Base-by-base conservation (phyloP, 768 basidiomycete genomes). In the Melanogaster broomeanus region DNA sequence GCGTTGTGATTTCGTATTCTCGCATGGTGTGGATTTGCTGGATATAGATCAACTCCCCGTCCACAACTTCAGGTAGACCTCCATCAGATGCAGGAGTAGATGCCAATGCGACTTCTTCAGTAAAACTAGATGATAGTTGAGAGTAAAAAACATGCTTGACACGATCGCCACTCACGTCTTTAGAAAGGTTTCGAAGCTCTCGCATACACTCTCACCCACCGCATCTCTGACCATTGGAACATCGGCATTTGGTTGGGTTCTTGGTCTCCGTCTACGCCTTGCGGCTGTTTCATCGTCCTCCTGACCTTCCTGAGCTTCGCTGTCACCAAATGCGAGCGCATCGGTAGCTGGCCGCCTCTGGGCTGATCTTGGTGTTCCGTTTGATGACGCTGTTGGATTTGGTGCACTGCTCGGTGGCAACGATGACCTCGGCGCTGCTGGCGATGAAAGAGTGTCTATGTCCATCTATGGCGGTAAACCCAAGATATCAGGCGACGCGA, bases 1-100 rank as follows among this genome's bases (percentile, higher is more conserved):
- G 87, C 0, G 96, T 98, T 9, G 93, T 92, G 47, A 97, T 78
- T 65, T 94, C 89, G 67, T 90, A 94, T 67, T 95, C 91, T 56
- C 90, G 87, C 93, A 99, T 93, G 35, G 85, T 89, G 68, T 90
- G 88, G 63, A 99, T 90, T 72, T 98, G 96, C 52, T 94, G 88
- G 62, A 98, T 76, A 67, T 98, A 98, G 51, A 90, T 78, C 45
- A 85, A 74, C 67, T 88, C 83, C 54, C 82, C 82, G 37, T 89
- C 80, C 3, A 66, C 65, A 4, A 73, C 70, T 19, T 82, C 79
- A 6, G 81, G 81, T 3, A 77, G 67, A 44, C 77, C 80, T 13
- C 80, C 88, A 70, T 92, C 88, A 5, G 85, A 85, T 22, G 79
- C 89, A 28, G 89, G 93, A 16, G 92, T 94, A 12, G 82, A 78